Base-by-base conservation (phyloP, 768 basidiomycete species). In the Lactifluus volemus region DNA sequence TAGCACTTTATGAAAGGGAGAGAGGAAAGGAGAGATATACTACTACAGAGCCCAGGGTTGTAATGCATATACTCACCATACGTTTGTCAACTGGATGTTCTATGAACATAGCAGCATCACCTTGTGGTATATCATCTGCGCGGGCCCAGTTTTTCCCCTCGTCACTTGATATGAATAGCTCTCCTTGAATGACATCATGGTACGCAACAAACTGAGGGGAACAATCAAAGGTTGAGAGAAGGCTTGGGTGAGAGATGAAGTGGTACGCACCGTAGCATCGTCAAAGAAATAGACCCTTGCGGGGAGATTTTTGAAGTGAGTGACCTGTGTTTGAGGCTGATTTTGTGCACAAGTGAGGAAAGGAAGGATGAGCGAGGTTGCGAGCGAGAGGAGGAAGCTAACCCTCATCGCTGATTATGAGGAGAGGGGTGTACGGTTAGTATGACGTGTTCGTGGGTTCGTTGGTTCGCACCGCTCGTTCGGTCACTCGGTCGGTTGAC, bases 281-380 rank as follows among this genome's bases (percentile, higher is more conserved):
- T 98, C 90, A 74, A 98, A 97, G 79, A 93, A 98, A 76, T 88
- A 89, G 55, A 96, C 70, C 67, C 81, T 79, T 12, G 81, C 81
- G 9, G 93, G 92, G 39, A 89, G 75, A 71, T 89, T 88, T 51
- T 81, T 68, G 72, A 96, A 90, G 59, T 77, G 74, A 38, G 73
- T 78, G 55, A 85, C 66, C 30, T 55, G 52, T 1, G 61, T 53
- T 61, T 66, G 52, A 8, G 65, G 65, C 17, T 54, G 21, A 39
- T 53, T 63, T 58, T 66, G 65, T 29, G 66, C 66, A 2, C 49
- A 29, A 6, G 60, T 50, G 25, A 60, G 45, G 36, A 42, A n/a
- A n/a, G 29, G 14, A 3, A 48, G 39, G 34, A 66, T 38, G 11
- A 67, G 30, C 15, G 53, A 17, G 58, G 56, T 8, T 11, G 25